Evolutionary conservation across 2,329 filamentous ascomycete species (phyloP).

Genomic region (Bipolaris cookei): DNA sequence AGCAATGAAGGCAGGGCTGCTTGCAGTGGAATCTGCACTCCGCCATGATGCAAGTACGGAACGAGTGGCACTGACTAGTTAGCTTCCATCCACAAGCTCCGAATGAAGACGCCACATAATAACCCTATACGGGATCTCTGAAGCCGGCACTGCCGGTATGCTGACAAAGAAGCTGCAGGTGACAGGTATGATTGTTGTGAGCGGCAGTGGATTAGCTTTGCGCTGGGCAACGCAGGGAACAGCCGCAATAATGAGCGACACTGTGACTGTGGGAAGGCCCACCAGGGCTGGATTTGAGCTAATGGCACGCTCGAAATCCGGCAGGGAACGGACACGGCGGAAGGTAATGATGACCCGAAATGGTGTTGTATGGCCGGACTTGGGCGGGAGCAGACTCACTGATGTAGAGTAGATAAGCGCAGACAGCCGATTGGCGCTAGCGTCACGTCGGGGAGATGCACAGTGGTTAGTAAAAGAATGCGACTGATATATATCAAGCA

Average conservation of each 20-base stretch:
- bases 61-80: conserved; percentile 46
- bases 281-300: conserved; percentile 14
- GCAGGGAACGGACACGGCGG: conserved; percentile 31
- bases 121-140: conserved; percentile 6
- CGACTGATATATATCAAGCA: conserved; percentile 4
- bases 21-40: conserved; percentile 45
- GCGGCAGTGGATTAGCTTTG: conserved; percentile 13
- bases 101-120: conserved; percentile 13
- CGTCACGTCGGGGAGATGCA: background rate
- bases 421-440: conserved; percentile 4
- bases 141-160: conserved; percentile 35
- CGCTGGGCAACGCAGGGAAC: conserved; percentile 24
- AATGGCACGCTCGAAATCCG: conserved; percentile 21
- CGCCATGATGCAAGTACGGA: conserved; percentile 44
- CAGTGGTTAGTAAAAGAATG: background rate
- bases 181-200: conserved; percentile 1
- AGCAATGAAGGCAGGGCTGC: conserved; percentile 34
- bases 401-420: conserved; percentile 8
- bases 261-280: conserved; percentile 1
- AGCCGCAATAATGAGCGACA: conserved; percentile 2
- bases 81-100: conserved; percentile 28
- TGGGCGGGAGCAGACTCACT: conserved; percentile 31
- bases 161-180: conserved; percentile 7
- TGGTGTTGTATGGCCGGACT: conserved; percentile 26
- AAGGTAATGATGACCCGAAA: conserved; percentile 31